Percentiles rank a stretch among this genome's conserved stretches.
Conservation (phyloP, 2,329 filamentous ascomycete genomes). For the Colletotrichum noveboracense region DNA sequence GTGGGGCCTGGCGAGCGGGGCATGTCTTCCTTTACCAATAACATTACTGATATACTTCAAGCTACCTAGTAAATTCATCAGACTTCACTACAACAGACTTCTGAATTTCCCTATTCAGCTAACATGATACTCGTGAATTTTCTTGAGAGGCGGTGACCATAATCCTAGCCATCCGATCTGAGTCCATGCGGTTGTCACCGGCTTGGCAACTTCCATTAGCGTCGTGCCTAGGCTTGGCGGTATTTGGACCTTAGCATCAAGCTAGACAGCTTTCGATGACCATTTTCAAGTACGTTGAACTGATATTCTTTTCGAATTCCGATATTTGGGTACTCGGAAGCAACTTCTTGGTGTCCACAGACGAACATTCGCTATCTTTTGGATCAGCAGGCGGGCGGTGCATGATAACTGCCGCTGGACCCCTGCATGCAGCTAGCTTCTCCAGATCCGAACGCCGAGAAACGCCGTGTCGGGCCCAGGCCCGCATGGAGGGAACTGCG, state of each 20-base stretch:
- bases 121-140: background rate
- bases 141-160: background rate
- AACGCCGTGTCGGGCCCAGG: background rate
- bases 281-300: background rate
- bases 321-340: background rate
- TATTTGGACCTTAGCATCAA: background rate
- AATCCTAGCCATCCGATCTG: background rate
- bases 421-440: background rate
- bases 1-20: background rate
- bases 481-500: background rate
- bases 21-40: background rate
- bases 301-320: fast-evolving
- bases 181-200: background rate
- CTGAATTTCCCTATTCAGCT: background rate
- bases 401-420: background rate
- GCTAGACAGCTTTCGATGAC: background rate
- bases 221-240: background rate
- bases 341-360: background rate
- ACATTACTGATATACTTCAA: background rate
- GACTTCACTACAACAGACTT: background rate
- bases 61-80: background rate
- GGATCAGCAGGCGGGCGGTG: background rate
- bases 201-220: background rate
- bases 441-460: background rate
- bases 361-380: background rate